A percentile compares a stretch with the other conserved stretches of the same genome.
Conservation (phyloP, 257 asterid genomes). For the Leonotis leonurus region DNA sequence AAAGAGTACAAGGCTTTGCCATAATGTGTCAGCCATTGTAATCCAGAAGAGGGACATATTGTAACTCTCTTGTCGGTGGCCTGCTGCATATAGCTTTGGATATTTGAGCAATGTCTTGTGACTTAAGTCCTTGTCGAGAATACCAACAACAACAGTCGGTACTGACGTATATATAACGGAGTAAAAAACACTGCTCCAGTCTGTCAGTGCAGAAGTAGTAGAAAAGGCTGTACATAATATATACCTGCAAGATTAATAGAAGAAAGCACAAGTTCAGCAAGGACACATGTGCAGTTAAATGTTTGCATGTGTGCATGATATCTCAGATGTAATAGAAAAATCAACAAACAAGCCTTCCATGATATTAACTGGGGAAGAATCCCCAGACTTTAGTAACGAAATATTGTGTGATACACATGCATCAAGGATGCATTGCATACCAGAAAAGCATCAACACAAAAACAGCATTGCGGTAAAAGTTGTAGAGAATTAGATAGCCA, state of each 20-base stretch:
- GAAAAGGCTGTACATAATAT: slow-evolving; percentile 85
- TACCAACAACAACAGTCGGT: slow-evolving; percentile 90
- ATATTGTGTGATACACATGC: neutral
- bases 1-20: slow-evolving; percentile 99
- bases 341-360: slow-evolving; percentile 3
- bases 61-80: slow-evolving; percentile 91
- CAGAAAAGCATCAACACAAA: slow-evolving; percentile 98
- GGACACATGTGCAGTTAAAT: neutral
- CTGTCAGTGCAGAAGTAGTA: slow-evolving; percentile 90
- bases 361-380: neutral
- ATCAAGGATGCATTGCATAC: slow-evolving; percentile 32
- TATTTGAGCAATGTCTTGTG: slow-evolving; percentile 70
- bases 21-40: slow-evolving; percentile 85
- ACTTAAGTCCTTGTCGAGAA: slow-evolving; percentile 89
- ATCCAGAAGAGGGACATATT: slow-evolving; percentile 85
- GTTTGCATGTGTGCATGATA: neutral
- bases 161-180: slow-evolving; percentile 87
- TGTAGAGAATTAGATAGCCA: slow-evolving; percentile 86
- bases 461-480: slow-evolving; percentile 96
- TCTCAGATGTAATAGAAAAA: neutral
- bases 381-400: neutral
- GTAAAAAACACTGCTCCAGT: slow-evolving; percentile 94
- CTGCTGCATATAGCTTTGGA: slow-evolving; percentile 93
- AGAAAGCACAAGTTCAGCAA: slow-evolving; percentile 8
- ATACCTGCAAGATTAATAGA: slow-evolving; percentile 48